Conservation (phyloP, 2,329 filamentous ascomycete species). For the Neoascochyta sp. region DNA sequence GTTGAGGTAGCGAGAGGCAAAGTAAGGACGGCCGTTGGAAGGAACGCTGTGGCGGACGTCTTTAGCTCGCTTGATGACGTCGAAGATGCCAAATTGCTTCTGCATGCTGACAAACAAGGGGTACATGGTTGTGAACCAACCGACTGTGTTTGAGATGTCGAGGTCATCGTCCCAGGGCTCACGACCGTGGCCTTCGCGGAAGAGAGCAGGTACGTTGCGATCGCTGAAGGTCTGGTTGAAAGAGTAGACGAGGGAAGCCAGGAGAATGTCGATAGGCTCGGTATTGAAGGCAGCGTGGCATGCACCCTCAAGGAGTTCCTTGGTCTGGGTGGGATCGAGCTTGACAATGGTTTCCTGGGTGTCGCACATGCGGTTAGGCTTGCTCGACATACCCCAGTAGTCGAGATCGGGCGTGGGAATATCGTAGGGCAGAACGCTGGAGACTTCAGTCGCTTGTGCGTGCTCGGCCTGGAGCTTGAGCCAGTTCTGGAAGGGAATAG, state of each 20-base stretch:
- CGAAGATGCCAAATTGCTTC: constrained; percentile 40
- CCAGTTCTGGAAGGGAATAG: constrained; percentile 15
- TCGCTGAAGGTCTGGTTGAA: constrained; percentile 50
- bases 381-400: constrained; percentile 18
- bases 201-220: constrained; percentile 42
- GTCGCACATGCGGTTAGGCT: constrained; percentile 10
- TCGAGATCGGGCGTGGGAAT: constrained; percentile 15
- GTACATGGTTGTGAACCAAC: constrained; percentile 21
- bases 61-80: constrained; percentile 33
- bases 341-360: constrained; percentile 7
- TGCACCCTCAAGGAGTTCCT: constrained; percentile 8
- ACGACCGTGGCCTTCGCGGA: constrained; percentile 19
- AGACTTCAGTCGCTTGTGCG: constrained; percentile 1
- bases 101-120: constrained; percentile 35
- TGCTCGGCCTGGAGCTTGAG: constrained; percentile 9
- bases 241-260: constrained; percentile 27
- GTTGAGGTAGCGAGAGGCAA: constrained; percentile 28
- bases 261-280: constrained; percentile 39
- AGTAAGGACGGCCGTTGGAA: constrained; percentile 46
- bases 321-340: constrained; percentile 8
- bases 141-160: constrained; percentile 20
- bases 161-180: constrained; percentile 27
- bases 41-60: constrained; percentile 46
- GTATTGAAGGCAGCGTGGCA: too few species aligned
- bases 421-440: constrained; percentile 5